Evolutionary conservation across 306 rosid species (phyloP), one percentile per base, ranked within the genome.

Genomic region (Cicer judaicum): DNA sequence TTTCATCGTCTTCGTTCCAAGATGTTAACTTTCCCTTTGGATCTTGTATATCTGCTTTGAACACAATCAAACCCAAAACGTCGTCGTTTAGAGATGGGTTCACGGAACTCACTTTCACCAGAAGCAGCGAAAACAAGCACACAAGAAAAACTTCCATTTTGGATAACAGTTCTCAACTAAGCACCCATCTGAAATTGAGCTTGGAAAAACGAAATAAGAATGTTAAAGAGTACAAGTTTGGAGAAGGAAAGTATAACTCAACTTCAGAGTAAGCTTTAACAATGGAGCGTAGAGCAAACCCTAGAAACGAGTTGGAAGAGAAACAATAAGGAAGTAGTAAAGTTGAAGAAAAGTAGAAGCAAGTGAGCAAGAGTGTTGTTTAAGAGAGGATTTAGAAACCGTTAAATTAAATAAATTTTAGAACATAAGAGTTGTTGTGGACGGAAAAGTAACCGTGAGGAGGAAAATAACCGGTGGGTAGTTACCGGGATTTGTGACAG

Each of bases 1-100:
- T 89, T 57, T 90, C 92, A 38, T 92, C 98, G 57, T 90, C 99
- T 87, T 95, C 99, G 70, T 79, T 92, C 99, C 99, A 95, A 46
- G 95, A 84, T 1, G 62, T 55, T 0, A 95, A 80, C 80, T 85
- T 90, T 47, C 88, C 89, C 77, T 86, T 86, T 3, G 98, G 97
- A 84, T 95, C 99, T 87, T 76, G 85, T 54, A 92, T 80, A 54
- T 95, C 97, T 3, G 98, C 93, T 80, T 90, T 95, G 86, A 95
- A 92, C 79, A 95, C 98, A 68, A 95, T 92, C 77, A 95, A 76
- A 38, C 98, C 99, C 89, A 95, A 68, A 49, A 92, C 98, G 83
- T 95, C 99, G 75, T 95, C 99, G 85, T 92, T 95, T 48, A 95
- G 79, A 16, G 96, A 88, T 4, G 99, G 98, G 83, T 62, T 95